Base-by-base conservation (phyloP, 805 yeast genomes). In the Pichia nanzhaoensis region DNA sequence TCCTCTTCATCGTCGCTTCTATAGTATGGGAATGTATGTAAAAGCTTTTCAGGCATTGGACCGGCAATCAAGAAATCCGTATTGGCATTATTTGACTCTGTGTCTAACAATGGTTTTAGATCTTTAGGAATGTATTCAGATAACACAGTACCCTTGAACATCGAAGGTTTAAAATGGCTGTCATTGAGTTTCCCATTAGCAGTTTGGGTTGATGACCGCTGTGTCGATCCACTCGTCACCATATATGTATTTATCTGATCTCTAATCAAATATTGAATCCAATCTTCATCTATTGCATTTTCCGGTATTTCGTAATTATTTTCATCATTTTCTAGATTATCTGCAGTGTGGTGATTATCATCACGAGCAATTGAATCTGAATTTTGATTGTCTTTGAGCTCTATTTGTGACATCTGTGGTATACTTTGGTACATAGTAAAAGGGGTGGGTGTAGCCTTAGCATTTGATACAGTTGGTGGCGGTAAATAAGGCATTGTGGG, bases 21-120 rank as follows among this genome's bases (percentile, higher is more conserved):
- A 18, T 57, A 57, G 42, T 65, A 64, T 1, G 70, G 69, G 28
- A 64, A 48, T 40, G 57, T 52, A 17, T 57, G 56, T 31, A 58
- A 45, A 21, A 65, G 41, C 10, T 46, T 56, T 18, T 62, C 67
- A 2, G 70, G 68, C 12, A 66, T 57, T 1, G 68, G 67, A 0
- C 68, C 70, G 7, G 55, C 51, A 16, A 65, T 58, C 13, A 62
- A 37, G 42, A 61, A 61, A 38, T 65, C 66, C 31, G 52, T 53
- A 27, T 46, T 47, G 5, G 60, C 55, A 37, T 48, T 54, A n/a
- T 32, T 44, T 16, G 45, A 13, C 17, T 45, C 48, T n/a, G 50
- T 49, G 3, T 42, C 41, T 17, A 50, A 47, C 16, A 49, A 34
- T n/a, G 49, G 52, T 34, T 43, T 49, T 16, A 53, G 50, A 35